phyloP scores from a whole-genome alignment of 257 asterid genomes.

The Solanum chmielewskii region DNA sequence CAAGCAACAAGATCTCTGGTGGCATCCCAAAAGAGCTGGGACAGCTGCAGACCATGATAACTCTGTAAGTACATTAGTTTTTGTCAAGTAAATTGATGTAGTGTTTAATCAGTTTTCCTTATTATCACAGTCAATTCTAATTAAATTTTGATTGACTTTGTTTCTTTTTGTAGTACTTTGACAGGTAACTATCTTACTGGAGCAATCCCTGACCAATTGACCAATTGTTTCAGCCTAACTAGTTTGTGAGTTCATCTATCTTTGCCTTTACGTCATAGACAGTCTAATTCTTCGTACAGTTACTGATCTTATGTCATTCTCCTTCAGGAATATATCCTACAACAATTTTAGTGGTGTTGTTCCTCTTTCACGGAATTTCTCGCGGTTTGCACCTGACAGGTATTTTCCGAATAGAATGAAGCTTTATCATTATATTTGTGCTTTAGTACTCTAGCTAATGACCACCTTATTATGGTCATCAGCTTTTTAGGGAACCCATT shows the following conservation, averaged over 20 bases:
- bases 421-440: background rate
- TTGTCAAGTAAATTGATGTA: background rate
- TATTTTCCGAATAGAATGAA: conserved; percentile 3
- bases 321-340: conserved; percentile 63
- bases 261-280: background rate
- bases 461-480: background rate
- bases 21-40: conserved; percentile 74
- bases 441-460: background rate
- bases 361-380: conserved; percentile 67
- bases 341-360: conserved; percentile 77
- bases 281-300: background rate
- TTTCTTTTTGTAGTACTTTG: conserved; percentile 45
- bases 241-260: conserved; percentile 43
- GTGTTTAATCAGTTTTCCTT: background rate
- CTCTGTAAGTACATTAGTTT: conserved; percentile 37
- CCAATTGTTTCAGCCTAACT: conserved; percentile 75
- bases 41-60: conserved; percentile 67
- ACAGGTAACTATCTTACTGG: conserved; percentile 63
- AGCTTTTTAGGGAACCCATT: conserved; percentile 81
- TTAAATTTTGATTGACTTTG: background rate
- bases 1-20: conserved; percentile 63
- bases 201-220: conserved; percentile 64
- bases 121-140: background rate
- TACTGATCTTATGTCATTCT: conserved; percentile 2
- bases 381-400: conserved; percentile 84